These are phyloP conservation scores for Tubosaeta brunneosetosa DNA, from an alignment of 768 basidiomycete species.

Conservation along the genomic window DNA sequence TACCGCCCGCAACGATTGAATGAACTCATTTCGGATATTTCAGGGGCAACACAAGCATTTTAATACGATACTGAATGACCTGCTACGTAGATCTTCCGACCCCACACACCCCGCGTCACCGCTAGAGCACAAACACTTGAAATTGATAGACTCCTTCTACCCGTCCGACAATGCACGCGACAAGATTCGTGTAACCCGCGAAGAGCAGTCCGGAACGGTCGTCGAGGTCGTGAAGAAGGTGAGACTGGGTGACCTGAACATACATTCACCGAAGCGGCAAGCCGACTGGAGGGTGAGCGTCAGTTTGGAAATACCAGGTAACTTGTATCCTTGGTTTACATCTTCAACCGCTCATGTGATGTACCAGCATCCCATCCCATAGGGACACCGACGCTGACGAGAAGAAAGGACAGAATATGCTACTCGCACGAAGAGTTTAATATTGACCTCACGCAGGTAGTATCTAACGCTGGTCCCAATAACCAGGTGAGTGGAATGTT, in stretches of 20 bases:
- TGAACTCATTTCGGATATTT: slow-evolving; percentile 12
- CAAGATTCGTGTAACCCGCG: slow-evolving; percentile 80
- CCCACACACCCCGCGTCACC: slow-evolving; percentile 52
- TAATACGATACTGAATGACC: slow-evolving; percentile 82
- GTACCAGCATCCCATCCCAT: slow-evolving; percentile 61
- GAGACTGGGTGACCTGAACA: slow-evolving; percentile 81
- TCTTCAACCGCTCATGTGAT: neutral
- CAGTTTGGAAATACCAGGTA: slow-evolving; percentile 85
- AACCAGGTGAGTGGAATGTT: slow-evolving; percentile 42
- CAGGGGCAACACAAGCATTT: slow-evolving; percentile 85
- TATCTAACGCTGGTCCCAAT: slow-evolving; percentile 44
- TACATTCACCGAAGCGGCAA: slow-evolving; percentile 72
- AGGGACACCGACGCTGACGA: slow-evolving; percentile 54
- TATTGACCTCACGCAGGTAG: slow-evolving; percentile 93
- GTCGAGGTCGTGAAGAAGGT: slow-evolving; percentile 72
- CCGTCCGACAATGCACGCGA: slow-evolving; percentile 34
- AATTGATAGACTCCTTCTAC: slow-evolving; percentile 80
- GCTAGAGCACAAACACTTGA: slow-evolving; percentile 71
- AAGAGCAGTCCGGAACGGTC: slow-evolving; percentile 66
- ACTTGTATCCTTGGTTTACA: slow-evolving; percentile 23
- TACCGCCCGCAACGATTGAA: slow-evolving; percentile 1
- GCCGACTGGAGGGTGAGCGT: slow-evolving; percentile 95
- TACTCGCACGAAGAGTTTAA: slow-evolving; percentile 92
- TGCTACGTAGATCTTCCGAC: slow-evolving; percentile 53
- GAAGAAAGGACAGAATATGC: slow-evolving; percentile 86